phyloP scores from a whole-genome alignment of 2,329 filamentous ascomycete genomes.

The Paradendryphiella salina region DNA sequence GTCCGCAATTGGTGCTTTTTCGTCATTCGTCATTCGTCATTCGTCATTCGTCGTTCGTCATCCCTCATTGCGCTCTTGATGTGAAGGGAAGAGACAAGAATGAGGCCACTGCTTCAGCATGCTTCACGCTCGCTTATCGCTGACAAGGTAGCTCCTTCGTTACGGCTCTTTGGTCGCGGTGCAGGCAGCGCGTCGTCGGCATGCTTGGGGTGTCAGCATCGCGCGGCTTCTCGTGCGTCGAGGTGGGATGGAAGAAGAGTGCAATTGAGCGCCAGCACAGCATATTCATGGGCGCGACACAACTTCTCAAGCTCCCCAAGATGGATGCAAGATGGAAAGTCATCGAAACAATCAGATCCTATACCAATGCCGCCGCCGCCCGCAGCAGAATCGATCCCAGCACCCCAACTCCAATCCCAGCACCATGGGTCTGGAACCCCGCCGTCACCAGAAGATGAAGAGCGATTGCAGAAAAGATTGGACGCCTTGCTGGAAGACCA shows the following conservation, averaged over 20 bases:
- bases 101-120: slow-evolving; percentile 49
- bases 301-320: slow-evolving; percentile 27
- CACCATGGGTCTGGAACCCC: slow-evolving; percentile 10
- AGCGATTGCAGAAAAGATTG: slow-evolving; percentile 20
- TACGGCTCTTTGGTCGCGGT: slow-evolving; percentile 17
- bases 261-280: slow-evolving; percentile 6
- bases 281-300: slow-evolving; percentile 13
- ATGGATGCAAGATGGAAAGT: slow-evolving; percentile 28
- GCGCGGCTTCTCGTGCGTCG: slow-evolving; percentile 23
- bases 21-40: slow-evolving; percentile 19
- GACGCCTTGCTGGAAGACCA: slow-evolving; percentile 18
- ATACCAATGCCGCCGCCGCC: slow-evolving; percentile 32
- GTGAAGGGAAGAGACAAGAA: slow-evolving; percentile 36
- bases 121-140: slow-evolving; percentile 42
- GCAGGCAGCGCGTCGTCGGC: slow-evolving; percentile 21
- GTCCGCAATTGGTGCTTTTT: slow-evolving; percentile 17
- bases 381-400: slow-evolving; percentile 16
- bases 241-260: slow-evolving; percentile 9
- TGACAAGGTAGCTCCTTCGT: slow-evolving; percentile 18
- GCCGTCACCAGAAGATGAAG: slow-evolving; percentile 22
- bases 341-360: slow-evolving; percentile 16
- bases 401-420: slow-evolving; percentile 7
- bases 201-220: slow-evolving; percentile 40
- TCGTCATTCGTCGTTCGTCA: slow-evolving; percentile 22
- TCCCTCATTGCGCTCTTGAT: slow-evolving; percentile 23